These are phyloP conservation scores for Podospora appendiculata DNA, from an alignment of 495 filamentous ascomycete species.

Conservation along the genomic window DNA sequence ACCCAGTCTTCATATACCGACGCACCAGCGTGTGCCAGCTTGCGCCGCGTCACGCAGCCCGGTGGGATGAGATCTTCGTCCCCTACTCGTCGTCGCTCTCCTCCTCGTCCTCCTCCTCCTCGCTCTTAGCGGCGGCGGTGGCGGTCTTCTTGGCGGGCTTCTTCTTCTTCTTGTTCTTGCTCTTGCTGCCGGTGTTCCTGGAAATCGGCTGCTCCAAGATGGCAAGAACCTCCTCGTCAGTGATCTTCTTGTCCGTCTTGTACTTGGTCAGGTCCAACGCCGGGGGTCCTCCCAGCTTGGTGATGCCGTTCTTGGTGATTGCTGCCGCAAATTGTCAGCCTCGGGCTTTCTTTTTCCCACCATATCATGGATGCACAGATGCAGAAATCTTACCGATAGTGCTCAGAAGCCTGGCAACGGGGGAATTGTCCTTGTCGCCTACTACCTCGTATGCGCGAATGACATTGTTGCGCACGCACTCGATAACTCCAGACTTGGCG, in stretches of 20 bases:
- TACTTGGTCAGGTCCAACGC: constrained; percentile 64
- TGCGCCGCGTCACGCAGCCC: no score
- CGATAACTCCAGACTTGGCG: constrained; percentile 91
- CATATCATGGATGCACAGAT: no score
- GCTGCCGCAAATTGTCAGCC: constrained; percentile 40
- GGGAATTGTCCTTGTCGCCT: constrained; percentile 77
- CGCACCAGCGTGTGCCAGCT: background rate
- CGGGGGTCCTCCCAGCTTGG: constrained; percentile 70
- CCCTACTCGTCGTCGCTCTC: constrained; percentile 34
- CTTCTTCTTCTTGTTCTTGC: constrained; percentile 89
- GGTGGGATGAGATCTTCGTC: background rate
- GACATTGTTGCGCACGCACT: constrained; percentile 86
- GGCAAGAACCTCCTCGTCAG: constrained; percentile 87
- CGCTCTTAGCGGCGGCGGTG: constrained; percentile 22
- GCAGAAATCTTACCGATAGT: constrained; percentile 69
- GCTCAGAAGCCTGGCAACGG: constrained; percentile 78
- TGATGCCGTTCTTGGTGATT: constrained; percentile 95
- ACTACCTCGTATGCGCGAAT: constrained; percentile 92
- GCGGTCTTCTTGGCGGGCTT: constrained; percentile 58
- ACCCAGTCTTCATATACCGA: background rate
- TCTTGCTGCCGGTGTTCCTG: constrained; percentile 70
- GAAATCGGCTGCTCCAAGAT: constrained; percentile 82
- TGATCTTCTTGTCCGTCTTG: constrained; percentile 96
- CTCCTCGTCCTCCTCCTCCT: constrained; percentile 16
- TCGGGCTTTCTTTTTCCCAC: no score